phyloP scores from a whole-genome alignment of 108 stramenopile species.

The Thalassiosira profunda region DNA sequence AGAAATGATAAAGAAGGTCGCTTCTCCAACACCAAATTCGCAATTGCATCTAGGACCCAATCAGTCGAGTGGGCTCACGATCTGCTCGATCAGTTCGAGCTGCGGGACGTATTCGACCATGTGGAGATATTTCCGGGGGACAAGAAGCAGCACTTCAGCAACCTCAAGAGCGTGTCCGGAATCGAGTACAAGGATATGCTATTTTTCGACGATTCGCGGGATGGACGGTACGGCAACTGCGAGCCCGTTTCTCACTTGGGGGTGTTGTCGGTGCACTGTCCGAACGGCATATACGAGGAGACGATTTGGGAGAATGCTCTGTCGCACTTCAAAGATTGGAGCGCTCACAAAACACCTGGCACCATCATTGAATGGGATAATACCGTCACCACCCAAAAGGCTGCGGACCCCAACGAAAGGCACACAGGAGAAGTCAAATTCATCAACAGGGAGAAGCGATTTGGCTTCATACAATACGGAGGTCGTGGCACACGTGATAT shows the following conservation, averaged over 20 bases:
- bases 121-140: slow-evolving; percentile 82
- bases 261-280: slow-evolving; percentile 71
- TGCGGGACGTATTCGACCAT: slow-evolving; percentile 57
- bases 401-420: slow-evolving; percentile 17
- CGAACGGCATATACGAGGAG: slow-evolving; percentile 58
- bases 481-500: slow-evolving; percentile 53
- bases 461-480: slow-evolving; percentile 65
- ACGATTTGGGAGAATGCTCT: slow-evolving; percentile 56
- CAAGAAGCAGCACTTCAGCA: slow-evolving; percentile 59
- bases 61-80: slow-evolving; percentile 71
- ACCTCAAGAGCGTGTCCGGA: slow-evolving; percentile 35
- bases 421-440: slow-evolving; percentile 54
- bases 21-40: slow-evolving; percentile 57
- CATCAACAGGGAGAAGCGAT: slow-evolving; percentile 57
- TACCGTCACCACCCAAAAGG: slow-evolving; percentile 27
- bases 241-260: slow-evolving; percentile 72
- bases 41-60: slow-evolving; percentile 76
- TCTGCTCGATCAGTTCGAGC: slow-evolving; percentile 60
- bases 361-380: slow-evolving; percentile 72
- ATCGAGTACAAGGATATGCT: slow-evolving; percentile 52
- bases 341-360: slow-evolving; percentile 46
- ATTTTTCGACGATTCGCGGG: slow-evolving; percentile 67
- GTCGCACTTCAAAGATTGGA: slow-evolving; percentile 53
- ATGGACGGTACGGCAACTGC: slow-evolving; percentile 77
- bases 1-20: slow-evolving; percentile 9